Evolutionary conservation across 139 green algal species (phyloP).

Genomic region (Chlorella sp.): DNA sequence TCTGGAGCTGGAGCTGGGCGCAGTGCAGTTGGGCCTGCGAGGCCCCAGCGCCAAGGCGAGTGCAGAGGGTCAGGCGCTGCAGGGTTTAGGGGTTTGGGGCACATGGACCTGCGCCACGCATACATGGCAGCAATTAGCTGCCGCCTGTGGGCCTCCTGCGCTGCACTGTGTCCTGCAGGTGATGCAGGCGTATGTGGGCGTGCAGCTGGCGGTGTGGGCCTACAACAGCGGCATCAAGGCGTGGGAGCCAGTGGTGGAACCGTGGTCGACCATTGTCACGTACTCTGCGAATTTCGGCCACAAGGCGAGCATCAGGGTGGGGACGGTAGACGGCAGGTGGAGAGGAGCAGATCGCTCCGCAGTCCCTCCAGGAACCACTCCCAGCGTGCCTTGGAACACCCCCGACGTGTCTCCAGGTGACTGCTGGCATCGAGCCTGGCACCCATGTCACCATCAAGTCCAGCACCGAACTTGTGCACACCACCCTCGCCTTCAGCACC

Average conservation of each 20-base stretch:
- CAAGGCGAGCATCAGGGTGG: conserved; percentile 1
- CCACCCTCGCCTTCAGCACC: conserved; percentile 56
- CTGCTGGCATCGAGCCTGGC: conserved; percentile 45
- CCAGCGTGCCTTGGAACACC: no score
- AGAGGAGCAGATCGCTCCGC: no score
- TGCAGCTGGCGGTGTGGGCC: conserved; percentile 53
- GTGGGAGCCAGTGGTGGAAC: conserved; percentile 92
- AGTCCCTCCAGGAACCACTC: no score
- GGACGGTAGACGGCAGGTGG: no score
- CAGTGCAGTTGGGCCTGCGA: conserved; percentile 38
- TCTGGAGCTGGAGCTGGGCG: conserved; percentile 62
- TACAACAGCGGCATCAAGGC: conserved; percentile 58
- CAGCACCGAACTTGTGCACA: conserved; percentile 53
- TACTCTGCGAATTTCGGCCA: conserved; percentile 46
- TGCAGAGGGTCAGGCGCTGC: no score
- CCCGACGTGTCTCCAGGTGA: conserved; percentile 14
- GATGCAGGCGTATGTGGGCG: conserved; percentile 52
- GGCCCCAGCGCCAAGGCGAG: conserved; percentile 28
- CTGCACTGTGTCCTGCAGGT: not conserved
- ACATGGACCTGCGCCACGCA: no score
- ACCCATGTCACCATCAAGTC: conserved; percentile 51
- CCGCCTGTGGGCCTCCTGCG: not conserved
- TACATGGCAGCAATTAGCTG: no score
- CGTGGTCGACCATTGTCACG: conserved; percentile 74
- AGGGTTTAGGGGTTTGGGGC: no score